phyloP scores from a whole-genome alignment of 768 basidiomycete species.

The Lactifluus volemus region DNA sequence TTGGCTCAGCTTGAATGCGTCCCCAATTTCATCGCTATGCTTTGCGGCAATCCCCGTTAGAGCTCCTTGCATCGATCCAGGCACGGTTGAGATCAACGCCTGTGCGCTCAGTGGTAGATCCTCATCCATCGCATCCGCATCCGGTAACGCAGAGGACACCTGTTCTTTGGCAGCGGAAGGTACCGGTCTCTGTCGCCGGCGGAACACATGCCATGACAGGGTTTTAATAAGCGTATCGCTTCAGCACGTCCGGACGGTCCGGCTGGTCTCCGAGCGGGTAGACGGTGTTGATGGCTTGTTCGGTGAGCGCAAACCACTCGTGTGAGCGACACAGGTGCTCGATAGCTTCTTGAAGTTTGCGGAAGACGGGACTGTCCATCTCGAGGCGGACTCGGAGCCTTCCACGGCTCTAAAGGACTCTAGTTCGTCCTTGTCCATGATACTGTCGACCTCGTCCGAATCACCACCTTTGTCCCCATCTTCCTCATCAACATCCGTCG shows the following conservation, averaged over 20 bases:
- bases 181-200: conserved; percentile 4
- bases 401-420: conserved; percentile 24
- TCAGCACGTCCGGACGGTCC: conserved; percentile 69
- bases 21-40: conserved; percentile 48
- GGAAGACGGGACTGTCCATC: conserved; percentile 84
- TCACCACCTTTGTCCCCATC: conserved; percentile 31
- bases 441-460: conserved; percentile 30
- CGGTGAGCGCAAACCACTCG: conserved; percentile 96
- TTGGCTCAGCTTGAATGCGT: conserved; percentile 85
- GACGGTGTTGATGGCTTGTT: conserved; percentile 94
- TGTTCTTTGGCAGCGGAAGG: conserved; percentile 23
- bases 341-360: conserved; percentile 71
- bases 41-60: not conserved
- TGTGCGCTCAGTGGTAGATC: conserved; percentile 32
- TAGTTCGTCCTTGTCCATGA: conserved; percentile 31
- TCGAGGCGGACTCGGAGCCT: conserved; percentile 59
- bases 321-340: conserved; percentile 72
- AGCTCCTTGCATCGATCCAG: conserved; percentile 8
- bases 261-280: conserved; percentile 94
- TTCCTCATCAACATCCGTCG: conserved; percentile 51
- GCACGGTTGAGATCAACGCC: conserved; percentile 8
- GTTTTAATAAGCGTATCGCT: conserved; percentile 73
- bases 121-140: conserved; percentile 48
- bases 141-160: conserved; percentile 23
- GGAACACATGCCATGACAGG: conserved; percentile 67